These are phyloP conservation scores for Eustoma russellianum DNA, from an alignment of 257 asterid genomes.

Conservation along the genomic window DNA sequence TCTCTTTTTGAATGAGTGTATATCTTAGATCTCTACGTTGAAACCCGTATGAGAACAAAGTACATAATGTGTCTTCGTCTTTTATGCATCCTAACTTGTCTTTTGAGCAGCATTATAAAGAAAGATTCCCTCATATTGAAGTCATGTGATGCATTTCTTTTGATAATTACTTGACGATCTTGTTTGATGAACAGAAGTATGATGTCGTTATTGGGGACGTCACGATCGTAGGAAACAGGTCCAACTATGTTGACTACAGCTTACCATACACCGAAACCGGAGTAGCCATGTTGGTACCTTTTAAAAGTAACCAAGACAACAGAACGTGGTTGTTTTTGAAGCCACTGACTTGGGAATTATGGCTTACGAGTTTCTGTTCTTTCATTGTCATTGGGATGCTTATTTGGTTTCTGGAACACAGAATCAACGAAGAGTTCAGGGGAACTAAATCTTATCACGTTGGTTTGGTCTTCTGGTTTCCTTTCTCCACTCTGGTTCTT, in stretches of 20 bases:
- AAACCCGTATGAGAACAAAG: no score
- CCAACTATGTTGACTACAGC: conserved; percentile 40
- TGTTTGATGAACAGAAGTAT: conserved; percentile 19
- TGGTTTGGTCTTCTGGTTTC: conserved; percentile 16
- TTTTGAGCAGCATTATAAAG: no score
- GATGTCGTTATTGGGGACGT: conserved; percentile 43
- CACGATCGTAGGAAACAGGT: conserved; percentile 38
- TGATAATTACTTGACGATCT: background rate
- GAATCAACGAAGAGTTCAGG: conserved; percentile 30
- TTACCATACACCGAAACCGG: conserved; percentile 48
- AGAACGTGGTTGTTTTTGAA: conserved; percentile 32
- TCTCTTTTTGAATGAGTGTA: no score
- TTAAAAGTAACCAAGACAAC: conserved; percentile 13
- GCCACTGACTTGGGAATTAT: conserved; percentile 42
- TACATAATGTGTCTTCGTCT: no score
- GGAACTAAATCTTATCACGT: conserved; percentile 24
- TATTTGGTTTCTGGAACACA: conserved; percentile 43
- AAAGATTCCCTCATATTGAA: no score
- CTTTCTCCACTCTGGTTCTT: conserved; percentile 16
- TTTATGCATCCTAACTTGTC: no score
- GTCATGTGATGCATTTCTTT: no score
- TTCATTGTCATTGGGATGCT: conserved; percentile 30
- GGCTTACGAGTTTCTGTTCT: conserved; percentile 33
- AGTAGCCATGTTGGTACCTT: conserved; percentile 31
- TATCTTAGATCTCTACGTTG: no score